Evolutionary conservation across 225 moss, liverwort and hornwort genomes (phyloP).

Genomic region (Asterella californica): DNA sequence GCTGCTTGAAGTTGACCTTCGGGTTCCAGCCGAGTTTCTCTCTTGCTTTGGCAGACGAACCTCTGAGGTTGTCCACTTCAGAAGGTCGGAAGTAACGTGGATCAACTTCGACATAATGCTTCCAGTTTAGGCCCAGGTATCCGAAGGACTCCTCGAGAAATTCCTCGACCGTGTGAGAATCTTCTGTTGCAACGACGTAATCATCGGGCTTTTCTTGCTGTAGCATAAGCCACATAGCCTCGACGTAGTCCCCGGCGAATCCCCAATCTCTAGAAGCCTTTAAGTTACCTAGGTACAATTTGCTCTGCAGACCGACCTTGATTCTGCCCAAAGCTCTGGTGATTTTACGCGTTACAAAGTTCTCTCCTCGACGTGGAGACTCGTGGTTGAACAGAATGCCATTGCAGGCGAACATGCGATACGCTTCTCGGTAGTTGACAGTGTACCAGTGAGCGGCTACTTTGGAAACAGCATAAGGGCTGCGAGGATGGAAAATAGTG

Average conservation of each 20-base stretch:
- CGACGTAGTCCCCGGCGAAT: constrained; percentile 73
- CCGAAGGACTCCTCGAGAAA: constrained; percentile 68
- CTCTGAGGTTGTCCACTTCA: constrained; percentile 69
- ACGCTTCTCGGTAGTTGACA: constrained; percentile 57
- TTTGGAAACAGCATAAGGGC: constrained; percentile 85
- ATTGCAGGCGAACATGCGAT: constrained; percentile 86
- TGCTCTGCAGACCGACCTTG: constrained; percentile 86
- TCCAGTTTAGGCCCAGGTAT: constrained; percentile 61
- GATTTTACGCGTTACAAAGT: constrained; percentile 84
- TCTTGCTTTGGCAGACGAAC: constrained; percentile 55
- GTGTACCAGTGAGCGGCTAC: constrained; percentile 59
- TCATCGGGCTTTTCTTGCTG: constrained; percentile 85
- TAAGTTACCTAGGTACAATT: constrained; percentile 76
- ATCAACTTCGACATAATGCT: constrained; percentile 74
- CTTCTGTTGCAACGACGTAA: constrained; percentile 72
- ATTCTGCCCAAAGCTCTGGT: constrained; percentile 82
- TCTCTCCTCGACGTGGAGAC: constrained; percentile 50
- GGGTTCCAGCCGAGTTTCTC: constrained; percentile 52
- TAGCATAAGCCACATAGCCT: constrained; percentile 57
- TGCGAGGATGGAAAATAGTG: constrained; percentile 81
- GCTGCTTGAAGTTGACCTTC: constrained; percentile 55
- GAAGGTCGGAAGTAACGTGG: constrained; percentile 75
- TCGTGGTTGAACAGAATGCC: constrained; percentile 81
- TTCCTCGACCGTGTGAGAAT: constrained; percentile 77
- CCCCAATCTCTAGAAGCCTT: constrained; percentile 69